Conservation (phyloP, 2,329 filamentous ascomycete species). For the Nothophaeocryptopus gaeumannii region DNA sequence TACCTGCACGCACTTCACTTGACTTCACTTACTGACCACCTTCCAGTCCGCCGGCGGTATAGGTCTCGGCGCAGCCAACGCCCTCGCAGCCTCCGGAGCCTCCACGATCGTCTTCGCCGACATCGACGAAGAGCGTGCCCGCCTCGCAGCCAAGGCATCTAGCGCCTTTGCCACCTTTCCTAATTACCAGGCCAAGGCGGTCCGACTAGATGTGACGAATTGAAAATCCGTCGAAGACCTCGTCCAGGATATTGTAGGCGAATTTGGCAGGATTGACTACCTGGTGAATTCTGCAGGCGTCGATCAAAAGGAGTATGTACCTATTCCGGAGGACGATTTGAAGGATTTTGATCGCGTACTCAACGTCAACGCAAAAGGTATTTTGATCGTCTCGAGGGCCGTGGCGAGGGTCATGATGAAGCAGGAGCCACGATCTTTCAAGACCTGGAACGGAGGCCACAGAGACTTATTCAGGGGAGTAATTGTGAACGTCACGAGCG, state of each 20-base stretch:
- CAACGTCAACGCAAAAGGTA: conserved; percentile 1
- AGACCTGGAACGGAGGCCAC: too few relatives aligned
- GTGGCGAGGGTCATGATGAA: neutral
- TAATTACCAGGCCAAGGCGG: neutral
- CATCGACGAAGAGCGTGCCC: conserved; percentile 2
- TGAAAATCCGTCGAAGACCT: neutral
- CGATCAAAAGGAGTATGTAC: neutral
- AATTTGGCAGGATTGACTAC: conserved; percentile 6
- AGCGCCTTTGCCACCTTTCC: neutral
- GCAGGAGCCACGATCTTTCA: too few relatives aligned
- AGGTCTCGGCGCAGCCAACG: too few relatives aligned
- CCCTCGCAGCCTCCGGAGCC: neutral
- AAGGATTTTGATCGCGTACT: neutral
- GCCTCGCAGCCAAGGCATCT: neutral
- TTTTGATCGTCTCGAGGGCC: neutral
- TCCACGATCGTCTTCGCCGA: conserved; percentile 2
- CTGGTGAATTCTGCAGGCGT: conserved; percentile 4
- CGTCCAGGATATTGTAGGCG: neutral
- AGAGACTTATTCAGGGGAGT: too few relatives aligned
- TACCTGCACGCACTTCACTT: too few relatives aligned
- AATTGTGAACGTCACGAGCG: too few relatives aligned
- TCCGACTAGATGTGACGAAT: neutral
- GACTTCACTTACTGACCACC: too few relatives aligned
- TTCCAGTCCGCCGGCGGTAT: too few relatives aligned
- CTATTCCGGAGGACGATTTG: conserved; percentile 1